A percentile compares a stretch with the other conserved stretches of the same genome.
phyloP scores from a whole-genome alignment of 1,284 basidiomycete genomes.

The Austropuccinia psidii region DNA sequence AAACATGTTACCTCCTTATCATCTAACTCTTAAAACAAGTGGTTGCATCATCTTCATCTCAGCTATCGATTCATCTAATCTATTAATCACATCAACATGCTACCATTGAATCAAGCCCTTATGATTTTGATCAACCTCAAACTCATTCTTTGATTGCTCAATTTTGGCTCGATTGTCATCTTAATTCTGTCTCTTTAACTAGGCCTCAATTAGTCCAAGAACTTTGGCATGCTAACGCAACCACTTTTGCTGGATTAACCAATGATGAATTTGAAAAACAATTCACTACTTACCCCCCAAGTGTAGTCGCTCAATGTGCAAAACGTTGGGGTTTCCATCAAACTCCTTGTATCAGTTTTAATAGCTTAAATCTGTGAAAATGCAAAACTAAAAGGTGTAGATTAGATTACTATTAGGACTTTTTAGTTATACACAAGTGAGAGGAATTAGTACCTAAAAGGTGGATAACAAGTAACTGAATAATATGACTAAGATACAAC shows the following conservation, averaged over 20 bases:
- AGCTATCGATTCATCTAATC: constrained; percentile 64
- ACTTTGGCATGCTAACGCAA: constrained; percentile 77
- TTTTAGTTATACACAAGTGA: too few species aligned
- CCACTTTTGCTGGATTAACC: constrained; percentile 78
- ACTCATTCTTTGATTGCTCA: constrained; percentile 72
- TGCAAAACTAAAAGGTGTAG: too few species aligned
- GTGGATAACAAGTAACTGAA: too few species aligned
- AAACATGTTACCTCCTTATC: constrained; percentile 72
- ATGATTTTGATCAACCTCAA: constrained; percentile 29
- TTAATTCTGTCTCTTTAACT: constrained; percentile 59
- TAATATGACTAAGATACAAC: too few species aligned
- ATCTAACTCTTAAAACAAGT: constrained; percentile 87
- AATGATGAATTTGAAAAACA: constrained; percentile 98
- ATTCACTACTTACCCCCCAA: constrained; percentile 67
- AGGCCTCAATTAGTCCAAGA: constrained; percentile 64
- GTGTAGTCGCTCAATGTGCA: constrained; percentile 70
- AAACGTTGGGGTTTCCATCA: constrained; percentile 83
- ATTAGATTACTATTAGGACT: too few species aligned
- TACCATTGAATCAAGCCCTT: constrained; percentile 53
- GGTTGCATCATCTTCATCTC: constrained; percentile 97
- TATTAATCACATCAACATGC: constrained; percentile 90
- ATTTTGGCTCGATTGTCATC: constrained; percentile 69
- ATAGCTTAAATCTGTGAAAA: too few species aligned
- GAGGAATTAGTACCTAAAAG: too few species aligned
- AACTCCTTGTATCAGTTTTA: constrained; percentile 59